Evolutionary conservation across 805 yeast genomes (phyloP).

Genomic region (Metschnikowia orientalis): DNA sequence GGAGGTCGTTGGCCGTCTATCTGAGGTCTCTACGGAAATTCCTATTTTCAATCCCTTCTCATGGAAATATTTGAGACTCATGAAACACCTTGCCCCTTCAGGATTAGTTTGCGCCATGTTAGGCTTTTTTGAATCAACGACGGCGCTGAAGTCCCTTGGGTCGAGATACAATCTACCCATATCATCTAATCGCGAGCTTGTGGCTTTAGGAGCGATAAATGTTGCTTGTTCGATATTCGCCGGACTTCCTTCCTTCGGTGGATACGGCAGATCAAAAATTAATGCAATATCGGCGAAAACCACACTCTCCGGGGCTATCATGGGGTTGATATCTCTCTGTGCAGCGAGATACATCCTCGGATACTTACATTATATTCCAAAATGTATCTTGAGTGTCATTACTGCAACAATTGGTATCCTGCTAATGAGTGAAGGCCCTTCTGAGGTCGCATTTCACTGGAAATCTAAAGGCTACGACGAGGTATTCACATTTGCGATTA

Average conservation of each 20-base stretch:
- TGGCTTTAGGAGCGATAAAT: slow-evolving; percentile 81
- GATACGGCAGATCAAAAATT: slow-evolving; percentile 88
- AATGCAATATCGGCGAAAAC: slow-evolving; percentile 83
- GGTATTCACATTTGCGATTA: slow-evolving; percentile 60
- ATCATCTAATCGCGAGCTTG: slow-evolving; percentile 84
- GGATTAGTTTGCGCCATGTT: slow-evolving; percentile 72
- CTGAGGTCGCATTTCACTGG: slow-evolving; percentile 69
- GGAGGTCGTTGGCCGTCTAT: slow-evolving; percentile 64
- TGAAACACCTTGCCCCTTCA: slow-evolving; percentile 59
- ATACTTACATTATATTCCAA: slow-evolving; percentile 68
- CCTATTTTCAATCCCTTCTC: slow-evolving; percentile 55
- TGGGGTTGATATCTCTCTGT: slow-evolving; percentile 71
- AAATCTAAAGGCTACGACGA: slow-evolving; percentile 74
- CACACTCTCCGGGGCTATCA: slow-evolving; percentile 74
- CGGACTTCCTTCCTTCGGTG: slow-evolving; percentile 89
- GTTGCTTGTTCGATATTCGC: slow-evolving; percentile 59
- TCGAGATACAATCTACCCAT: slow-evolving; percentile 66
- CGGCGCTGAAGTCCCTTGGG: slow-evolving; percentile 85
- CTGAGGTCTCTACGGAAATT: slow-evolving; percentile 41
- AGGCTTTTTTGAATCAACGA: slow-evolving; percentile 90
- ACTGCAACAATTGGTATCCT: slow-evolving; percentile 66
- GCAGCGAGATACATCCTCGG: slow-evolving; percentile 59
- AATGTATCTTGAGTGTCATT: slow-evolving; percentile 73
- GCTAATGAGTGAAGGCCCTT: slow-evolving; percentile 56
- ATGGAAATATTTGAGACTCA: slow-evolving; percentile 43